Conservation (phyloP, 306 rosid genomes). For the Cicer chorassanicum region DNA sequence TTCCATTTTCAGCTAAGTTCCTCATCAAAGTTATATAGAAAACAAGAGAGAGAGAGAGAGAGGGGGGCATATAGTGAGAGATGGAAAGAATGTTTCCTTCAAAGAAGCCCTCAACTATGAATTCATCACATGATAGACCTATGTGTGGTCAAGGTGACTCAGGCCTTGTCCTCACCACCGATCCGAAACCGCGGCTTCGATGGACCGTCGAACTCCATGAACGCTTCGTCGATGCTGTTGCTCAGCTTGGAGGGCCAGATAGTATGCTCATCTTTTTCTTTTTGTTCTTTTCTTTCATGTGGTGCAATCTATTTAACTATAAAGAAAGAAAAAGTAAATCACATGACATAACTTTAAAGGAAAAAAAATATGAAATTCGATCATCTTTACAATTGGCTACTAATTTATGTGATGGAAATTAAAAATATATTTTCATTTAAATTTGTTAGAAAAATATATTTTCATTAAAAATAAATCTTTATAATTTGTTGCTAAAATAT, state of each 20-base stretch:
- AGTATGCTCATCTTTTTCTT: constrained; percentile 53
- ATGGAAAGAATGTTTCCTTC: constrained; percentile 88
- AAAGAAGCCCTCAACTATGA: constrained; percentile 86
- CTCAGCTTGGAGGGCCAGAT: constrained; percentile 99
- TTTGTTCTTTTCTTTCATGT: constrained; percentile 3
- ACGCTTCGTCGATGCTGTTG: constrained; percentile 95
- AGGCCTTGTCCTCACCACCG: constrained; percentile 98
- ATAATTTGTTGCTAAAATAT: no score
- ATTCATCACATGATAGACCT: constrained; percentile 90
- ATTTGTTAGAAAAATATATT: no score
- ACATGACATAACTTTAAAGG: no score
- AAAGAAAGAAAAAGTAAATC: not conserved
- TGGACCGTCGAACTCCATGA: constrained; percentile 99
- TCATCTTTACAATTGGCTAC: no score
- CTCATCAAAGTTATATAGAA: constrained; percentile 5
- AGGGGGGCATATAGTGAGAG: constrained; percentile 39
- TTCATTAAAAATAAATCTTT: no score
- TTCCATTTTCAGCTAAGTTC: constrained; percentile 11
- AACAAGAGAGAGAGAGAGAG: constrained; percentile 48
- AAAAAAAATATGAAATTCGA: no score
- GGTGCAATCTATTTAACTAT: not conserved
- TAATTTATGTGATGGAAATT: no score
- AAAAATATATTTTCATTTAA: no score
- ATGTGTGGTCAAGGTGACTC: constrained; percentile 97
- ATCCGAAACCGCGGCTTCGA: constrained; percentile 96